Conservation (phyloP, 2,329 filamentous ascomycete species). For the Pseudogymnoascus sp. region DNA sequence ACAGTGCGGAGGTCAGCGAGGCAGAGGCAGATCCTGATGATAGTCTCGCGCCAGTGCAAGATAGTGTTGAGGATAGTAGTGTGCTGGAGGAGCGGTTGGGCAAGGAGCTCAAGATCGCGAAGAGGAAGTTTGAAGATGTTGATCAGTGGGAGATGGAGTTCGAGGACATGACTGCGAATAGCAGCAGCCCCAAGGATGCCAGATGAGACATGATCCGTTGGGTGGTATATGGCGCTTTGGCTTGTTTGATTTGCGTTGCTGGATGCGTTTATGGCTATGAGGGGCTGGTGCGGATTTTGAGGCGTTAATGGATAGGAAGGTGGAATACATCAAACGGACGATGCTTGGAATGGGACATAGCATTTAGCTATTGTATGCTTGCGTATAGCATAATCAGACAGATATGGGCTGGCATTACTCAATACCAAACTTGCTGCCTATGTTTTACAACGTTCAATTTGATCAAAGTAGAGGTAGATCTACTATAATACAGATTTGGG, state of each 20-base stretch:
- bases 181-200: constrained; percentile 43
- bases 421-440: constrained; percentile 3
- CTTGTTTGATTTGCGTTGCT: not conserved
- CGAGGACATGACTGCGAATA: constrained; percentile 53
- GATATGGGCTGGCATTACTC: not conserved
- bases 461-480: not conserved
- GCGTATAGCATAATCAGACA: not conserved
- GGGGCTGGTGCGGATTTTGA: not conserved
- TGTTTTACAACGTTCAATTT: not conserved
- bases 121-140: constrained; percentile 60
- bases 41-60: constrained; percentile 40
- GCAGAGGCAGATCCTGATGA: constrained; percentile 31
- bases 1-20: constrained; percentile 29
- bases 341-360: not conserved
- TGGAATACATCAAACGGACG: not conserved
- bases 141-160: constrained; percentile 62
- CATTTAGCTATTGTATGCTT: not conserved
- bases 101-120: constrained; percentile 46
- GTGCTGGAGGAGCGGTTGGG: constrained; percentile 35
- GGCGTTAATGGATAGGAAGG: not conserved
- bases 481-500: constrained; percentile 3
- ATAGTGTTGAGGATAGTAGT: constrained; percentile 33
- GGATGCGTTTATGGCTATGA: not conserved
- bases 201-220: constrained; percentile 30
- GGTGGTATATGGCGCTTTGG: not conserved